phyloP scores from a whole-genome alignment of 2,329 filamentous ascomycete genomes.

The Fusarium graminum region DNA sequence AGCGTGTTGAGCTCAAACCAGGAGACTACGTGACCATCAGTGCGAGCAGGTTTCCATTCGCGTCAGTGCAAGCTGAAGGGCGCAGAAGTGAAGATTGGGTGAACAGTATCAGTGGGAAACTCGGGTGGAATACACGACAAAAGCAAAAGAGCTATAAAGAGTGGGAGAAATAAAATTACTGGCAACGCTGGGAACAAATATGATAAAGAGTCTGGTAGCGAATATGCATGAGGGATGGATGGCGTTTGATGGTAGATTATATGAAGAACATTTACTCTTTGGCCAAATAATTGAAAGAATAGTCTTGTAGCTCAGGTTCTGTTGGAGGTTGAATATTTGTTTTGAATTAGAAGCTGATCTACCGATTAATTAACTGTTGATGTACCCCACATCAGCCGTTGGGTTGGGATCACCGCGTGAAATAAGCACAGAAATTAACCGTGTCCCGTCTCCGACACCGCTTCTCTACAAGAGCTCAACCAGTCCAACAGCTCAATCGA shows the following conservation, averaged over 20 bases:
- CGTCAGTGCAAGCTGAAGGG: slow-evolving; percentile 78
- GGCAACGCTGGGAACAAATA: background rate
- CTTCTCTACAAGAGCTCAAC: slow-evolving; percentile 5
- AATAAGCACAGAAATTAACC: slow-evolving; percentile 6
- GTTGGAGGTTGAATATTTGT: background rate
- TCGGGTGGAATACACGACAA: slow-evolving; percentile 85
- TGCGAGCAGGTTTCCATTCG: slow-evolving; percentile 84
- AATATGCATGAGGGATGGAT: slow-evolving; percentile 3
- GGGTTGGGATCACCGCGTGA: slow-evolving; percentile 1
- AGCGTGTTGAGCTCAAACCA: slow-evolving; percentile 82
- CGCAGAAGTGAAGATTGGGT: slow-evolving; percentile 83
- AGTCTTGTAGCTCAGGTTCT: background rate
- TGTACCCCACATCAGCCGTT: slow-evolving; percentile 4
- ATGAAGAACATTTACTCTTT: slow-evolving; percentile 1
- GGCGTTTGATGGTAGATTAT: slow-evolving; percentile 19
- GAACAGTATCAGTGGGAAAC: slow-evolving; percentile 81
- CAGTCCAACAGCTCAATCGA: background rate
- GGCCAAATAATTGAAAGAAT: slow-evolving; percentile 2
- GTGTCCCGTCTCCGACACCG: slow-evolving; percentile 22
- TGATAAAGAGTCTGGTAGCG: background rate
- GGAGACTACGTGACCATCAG: slow-evolving; percentile 90
- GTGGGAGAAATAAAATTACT: slow-evolving; percentile 56
- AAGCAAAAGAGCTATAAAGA: slow-evolving; percentile 75
- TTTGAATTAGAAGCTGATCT: background rate
- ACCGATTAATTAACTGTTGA: background rate